phyloP scores from a whole-genome alignment of 192 early-diverging fungal species.

The Backusella sp. region DNA sequence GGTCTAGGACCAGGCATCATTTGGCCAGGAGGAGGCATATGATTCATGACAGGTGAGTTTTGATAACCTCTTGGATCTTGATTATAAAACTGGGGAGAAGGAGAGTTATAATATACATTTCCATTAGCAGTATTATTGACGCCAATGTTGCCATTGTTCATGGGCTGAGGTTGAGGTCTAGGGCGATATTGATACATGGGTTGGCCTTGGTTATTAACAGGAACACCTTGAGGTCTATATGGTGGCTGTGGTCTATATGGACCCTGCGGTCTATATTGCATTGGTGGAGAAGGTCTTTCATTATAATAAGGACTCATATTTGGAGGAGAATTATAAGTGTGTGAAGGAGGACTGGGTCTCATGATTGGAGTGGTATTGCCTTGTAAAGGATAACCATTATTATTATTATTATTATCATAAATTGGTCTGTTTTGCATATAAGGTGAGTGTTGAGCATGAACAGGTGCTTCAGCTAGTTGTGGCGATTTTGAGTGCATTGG shows the following conservation, averaged over 20 bases:
- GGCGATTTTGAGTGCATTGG: neutral
- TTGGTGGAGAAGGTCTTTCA: conserved; percentile 9
- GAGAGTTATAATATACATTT: conserved; percentile 8
- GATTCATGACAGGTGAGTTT: neutral
- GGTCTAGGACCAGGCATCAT: neutral
- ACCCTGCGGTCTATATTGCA: neutral
- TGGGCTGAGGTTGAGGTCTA: neutral
- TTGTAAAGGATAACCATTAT: neutral
- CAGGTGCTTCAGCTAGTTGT: neutral
- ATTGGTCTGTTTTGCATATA: conserved; percentile 1
- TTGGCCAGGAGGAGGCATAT: neutral
- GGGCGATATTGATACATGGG: neutral
- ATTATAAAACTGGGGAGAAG: neutral
- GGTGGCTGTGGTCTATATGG: neutral
- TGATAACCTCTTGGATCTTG: neutral
- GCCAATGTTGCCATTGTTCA: neutral
- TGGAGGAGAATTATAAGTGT: neutral
- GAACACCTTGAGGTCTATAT: neutral
- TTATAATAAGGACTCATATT: neutral
- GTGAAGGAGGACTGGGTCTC: conserved; percentile 1
- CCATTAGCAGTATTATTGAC: neutral
- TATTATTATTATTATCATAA: neutral
- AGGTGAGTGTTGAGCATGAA: neutral
- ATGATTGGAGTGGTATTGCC: neutral
- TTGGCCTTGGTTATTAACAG: neutral